phyloP scores from a whole-genome alignment of 2,329 filamentous ascomycete species.

The Colletotrichum liriopes region DNA sequence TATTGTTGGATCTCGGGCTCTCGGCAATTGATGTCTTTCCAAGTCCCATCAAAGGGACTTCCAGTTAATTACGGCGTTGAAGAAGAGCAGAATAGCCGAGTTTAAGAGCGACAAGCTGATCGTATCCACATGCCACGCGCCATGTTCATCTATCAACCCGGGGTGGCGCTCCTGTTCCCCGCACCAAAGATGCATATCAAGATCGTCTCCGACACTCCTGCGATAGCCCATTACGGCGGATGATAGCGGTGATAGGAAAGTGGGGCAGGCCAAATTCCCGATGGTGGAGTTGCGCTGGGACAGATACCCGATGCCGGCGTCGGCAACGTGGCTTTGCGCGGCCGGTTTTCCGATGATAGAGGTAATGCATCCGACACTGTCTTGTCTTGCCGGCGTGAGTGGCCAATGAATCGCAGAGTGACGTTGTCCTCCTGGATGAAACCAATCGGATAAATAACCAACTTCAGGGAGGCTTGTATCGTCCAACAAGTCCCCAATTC shows the following conservation, averaged over 20 bases:
- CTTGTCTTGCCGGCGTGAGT: not conserved
- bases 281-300: slow-evolving; percentile 6
- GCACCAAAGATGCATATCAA: slow-evolving; percentile 30
- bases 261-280: slow-evolving; percentile 34
- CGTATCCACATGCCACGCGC: slow-evolving; percentile 22
- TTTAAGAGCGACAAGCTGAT: slow-evolving; percentile 11
- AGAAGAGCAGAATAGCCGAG: not conserved
- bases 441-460: slow-evolving; percentile 21
- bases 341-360: slow-evolving; percentile 11
- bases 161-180: slow-evolving; percentile 30
- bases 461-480: not conserved
- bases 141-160: slow-evolving; percentile 16
- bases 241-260: slow-evolving; percentile 35
- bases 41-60: not conserved
- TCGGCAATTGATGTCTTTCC: not conserved
- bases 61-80: not conserved
- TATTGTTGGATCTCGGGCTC: not conserved
- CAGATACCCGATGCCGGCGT: slow-evolving; percentile 33
- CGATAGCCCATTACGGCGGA: slow-evolving; percentile 16
- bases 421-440: not conserved
- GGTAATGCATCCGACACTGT: slow-evolving; percentile 1
- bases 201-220: slow-evolving; percentile 17
- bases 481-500: too few species aligned
- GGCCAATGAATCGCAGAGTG: not conserved
- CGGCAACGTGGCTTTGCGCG: slow-evolving; percentile 19